Percentiles rank a stretch among this genome's conserved stretches.
Evolutionary conservation across 768 basidiomycete species (phyloP).

Genomic region (Lactifluus echinatus): DNA sequence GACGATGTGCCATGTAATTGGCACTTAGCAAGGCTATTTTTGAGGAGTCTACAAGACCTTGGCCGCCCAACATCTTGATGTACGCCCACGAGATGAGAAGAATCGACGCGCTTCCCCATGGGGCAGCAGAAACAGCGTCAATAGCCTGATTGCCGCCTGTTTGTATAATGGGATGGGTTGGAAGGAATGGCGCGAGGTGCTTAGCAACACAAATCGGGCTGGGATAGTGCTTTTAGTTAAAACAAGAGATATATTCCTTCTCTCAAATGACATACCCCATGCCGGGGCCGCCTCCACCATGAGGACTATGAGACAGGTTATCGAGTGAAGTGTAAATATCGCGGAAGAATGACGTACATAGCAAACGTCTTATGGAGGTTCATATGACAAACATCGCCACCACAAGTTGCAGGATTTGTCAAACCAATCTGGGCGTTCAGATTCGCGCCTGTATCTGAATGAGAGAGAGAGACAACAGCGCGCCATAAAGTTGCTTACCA

Average conservation of each 20-base stretch:
- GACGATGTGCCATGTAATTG: constrained; percentile 92
- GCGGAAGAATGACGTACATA: constrained; percentile 46
- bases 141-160: constrained; percentile 67
- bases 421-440: constrained; percentile 90
- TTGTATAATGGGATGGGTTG: constrained; percentile 69
- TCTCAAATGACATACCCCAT: constrained; percentile 53
- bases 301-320: constrained; percentile 48
- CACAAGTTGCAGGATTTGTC: constrained; percentile 89
- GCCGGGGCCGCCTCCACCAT: constrained; percentile 96
- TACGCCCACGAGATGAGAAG: constrained; percentile 98
- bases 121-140: constrained; percentile 82
- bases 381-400: constrained; percentile 96
- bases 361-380: constrained; percentile 98
- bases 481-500: constrained; percentile 33
- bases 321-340: neutral
- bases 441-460: constrained; percentile 55
- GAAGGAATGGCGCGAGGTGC: constrained; percentile 92
- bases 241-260: neutral
- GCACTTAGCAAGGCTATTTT: constrained; percentile 87
- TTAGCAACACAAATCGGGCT: constrained; percentile 91
- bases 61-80: constrained; percentile 98
- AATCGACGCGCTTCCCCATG: constrained; percentile 92
- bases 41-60: constrained; percentile 78
- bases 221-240: constrained; percentile 5
- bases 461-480: neutral